Percentiles rank a stretch among this genome's conserved stretches.
These are phyloP conservation scores for Phialemonium atrogriseum DNA, from an alignment of 2,329 filamentous ascomycete genomes.

Conservation along the genomic window DNA sequence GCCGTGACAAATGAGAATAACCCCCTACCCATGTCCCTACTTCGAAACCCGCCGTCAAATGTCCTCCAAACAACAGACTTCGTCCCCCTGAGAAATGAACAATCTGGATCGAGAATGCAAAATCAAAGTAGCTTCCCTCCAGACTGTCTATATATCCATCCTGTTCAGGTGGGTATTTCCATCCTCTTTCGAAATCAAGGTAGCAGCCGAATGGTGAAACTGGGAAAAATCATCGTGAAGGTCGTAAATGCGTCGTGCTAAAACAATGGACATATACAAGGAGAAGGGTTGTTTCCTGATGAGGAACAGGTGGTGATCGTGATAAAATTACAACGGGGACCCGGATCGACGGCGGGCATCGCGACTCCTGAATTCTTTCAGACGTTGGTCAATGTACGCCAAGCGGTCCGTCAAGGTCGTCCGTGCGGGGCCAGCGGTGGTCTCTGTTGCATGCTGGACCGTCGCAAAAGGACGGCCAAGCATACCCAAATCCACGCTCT, in stretches of 20 bases:
- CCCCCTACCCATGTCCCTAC: too few species aligned
- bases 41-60: too few species aligned
- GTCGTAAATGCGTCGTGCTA: constrained; percentile 7
- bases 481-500: constrained; percentile 33
- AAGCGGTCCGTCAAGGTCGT: constrained; percentile 41
- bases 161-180: constrained; percentile 15
- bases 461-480: constrained; percentile 48
- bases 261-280: constrained; percentile 13
- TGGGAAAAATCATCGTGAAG: constrained; percentile 5
- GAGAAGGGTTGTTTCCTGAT: constrained; percentile 6
- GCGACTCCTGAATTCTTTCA: constrained; percentile 44
- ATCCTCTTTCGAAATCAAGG: constrained; percentile 4
- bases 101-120: constrained; percentile 5
- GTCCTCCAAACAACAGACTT: not conserved
- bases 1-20: constrained; percentile 2
- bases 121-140: constrained; percentile 12
- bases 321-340: constrained; percentile 34
- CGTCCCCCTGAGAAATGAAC: constrained; percentile 7
- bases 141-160: constrained; percentile 13
- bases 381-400: constrained; percentile 50
- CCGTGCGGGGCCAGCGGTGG: constrained; percentile 24
- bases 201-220: constrained; percentile 4
- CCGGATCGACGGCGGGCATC: constrained; percentile 36
- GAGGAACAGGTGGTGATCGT: constrained; percentile 9
- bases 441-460: constrained; percentile 37